Conservation (phyloP, 2,329 filamentous ascomycete genomes). For the Amylocarpus encephaloides region DNA sequence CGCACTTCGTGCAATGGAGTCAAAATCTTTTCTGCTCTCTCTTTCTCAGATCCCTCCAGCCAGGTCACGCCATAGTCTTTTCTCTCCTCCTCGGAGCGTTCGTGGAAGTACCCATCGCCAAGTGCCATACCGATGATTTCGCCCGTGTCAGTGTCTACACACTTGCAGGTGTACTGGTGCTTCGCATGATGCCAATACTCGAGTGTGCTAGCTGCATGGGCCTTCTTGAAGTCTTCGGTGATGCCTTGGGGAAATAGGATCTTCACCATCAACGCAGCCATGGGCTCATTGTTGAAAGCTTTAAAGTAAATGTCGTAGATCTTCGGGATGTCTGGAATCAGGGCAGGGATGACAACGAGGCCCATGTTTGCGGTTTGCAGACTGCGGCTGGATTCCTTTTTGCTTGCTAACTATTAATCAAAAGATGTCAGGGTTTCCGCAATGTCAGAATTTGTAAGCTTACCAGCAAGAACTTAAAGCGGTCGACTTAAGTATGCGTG, state of each 20-base stretch:
- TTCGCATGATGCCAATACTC: not conserved
- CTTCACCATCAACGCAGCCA: conserved; percentile 1
- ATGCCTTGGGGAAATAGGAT: conserved; percentile 1
- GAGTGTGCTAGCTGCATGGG: not conserved
- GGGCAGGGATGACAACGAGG: not conserved
- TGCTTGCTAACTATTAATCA: not conserved
- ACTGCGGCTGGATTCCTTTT: not conserved
- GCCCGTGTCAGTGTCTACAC: not conserved
- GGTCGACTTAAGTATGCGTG: too few species aligned
- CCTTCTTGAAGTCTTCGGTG: not conserved
- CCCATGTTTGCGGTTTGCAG: not conserved
- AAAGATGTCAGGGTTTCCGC: too few species aligned
- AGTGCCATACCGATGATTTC: conserved; percentile 1
- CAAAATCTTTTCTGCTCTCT: conserved; percentile 1
- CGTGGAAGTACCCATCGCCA: not conserved
- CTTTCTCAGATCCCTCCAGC: not conserved
- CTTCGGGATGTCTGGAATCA: not conserved
- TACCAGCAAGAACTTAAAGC: too few species aligned
- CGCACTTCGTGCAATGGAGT: not conserved
- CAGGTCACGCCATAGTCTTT: not conserved
- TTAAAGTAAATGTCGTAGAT: conserved; percentile 1
- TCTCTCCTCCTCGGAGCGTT: not conserved
- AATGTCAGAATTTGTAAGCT: too few species aligned
- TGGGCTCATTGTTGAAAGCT: not conserved
- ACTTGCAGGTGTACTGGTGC: not conserved